Percentiles rank a stretch among this genome's conserved stretches.
Conservation (phyloP, 345 rosid species). For the Salix koriyanagi region DNA sequence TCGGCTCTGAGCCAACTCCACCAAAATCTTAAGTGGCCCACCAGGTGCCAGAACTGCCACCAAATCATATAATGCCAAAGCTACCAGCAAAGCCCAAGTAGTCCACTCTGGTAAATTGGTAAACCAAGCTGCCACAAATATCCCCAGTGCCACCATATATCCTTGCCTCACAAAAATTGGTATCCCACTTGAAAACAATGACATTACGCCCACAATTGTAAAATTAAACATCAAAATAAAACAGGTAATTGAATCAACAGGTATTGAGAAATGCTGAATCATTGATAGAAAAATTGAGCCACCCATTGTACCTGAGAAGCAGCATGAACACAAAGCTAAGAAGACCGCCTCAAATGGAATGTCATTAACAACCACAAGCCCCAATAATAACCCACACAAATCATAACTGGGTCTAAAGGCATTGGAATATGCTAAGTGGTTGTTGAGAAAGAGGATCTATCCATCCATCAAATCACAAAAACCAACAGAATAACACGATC, state of each 20-base stretch:
- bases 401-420: no score
- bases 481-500: no score
- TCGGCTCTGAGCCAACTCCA: conserved; percentile 81
- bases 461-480: no score
- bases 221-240: conserved; percentile 71
- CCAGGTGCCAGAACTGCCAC: conserved; percentile 95
- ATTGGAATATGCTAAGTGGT: no score
- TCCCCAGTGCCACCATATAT: conserved; percentile 85
- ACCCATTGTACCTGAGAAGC: conserved; percentile 70
- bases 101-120: conserved; percentile 96
- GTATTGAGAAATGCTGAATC: conserved; percentile 76
- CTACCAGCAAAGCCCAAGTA: conserved; percentile 82
- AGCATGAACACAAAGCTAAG: not conserved
- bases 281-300: conserved; percentile 79
- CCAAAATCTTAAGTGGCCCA: conserved; percentile 89
- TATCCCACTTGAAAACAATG: conserved; percentile 69
- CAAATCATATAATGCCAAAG: conserved; percentile 86
- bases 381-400: no score
- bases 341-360: not conserved
- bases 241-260: conserved; percentile 75
- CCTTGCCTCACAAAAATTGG: conserved; percentile 77
- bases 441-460: no score
- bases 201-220: conserved; percentile 75
- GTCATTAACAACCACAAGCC: not conserved
- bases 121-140: conserved; percentile 90